Conservation (phyloP, 2,329 filamentous ascomycete genomes). For the Apiospora aurea region DNA sequence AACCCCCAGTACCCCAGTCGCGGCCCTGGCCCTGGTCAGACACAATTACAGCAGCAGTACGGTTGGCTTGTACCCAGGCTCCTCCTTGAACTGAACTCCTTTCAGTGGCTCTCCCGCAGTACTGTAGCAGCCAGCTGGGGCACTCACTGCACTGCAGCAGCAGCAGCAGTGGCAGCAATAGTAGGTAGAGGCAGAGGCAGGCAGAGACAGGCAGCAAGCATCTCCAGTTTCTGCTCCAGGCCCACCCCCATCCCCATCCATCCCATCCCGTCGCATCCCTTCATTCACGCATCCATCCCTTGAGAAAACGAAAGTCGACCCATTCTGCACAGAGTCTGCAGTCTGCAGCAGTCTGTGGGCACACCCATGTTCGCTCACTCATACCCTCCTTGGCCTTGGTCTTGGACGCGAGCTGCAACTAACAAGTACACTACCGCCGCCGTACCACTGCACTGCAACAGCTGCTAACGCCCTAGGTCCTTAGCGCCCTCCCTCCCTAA, state of each 20-base stretch:
- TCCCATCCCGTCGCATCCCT: conserved; percentile 2
- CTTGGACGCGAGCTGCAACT: conserved; percentile 19
- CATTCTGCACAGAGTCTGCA: neutral
- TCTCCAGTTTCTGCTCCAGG: conserved; percentile 9
- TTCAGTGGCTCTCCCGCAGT: neutral
- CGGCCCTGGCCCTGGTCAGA: conserved; percentile 5
- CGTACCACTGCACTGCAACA: conserved; percentile 18
- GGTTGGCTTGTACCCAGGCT: neutral
- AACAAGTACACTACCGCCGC: conserved; percentile 19
- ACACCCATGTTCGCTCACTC: conserved; percentile 16
- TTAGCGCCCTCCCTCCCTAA: conserved; percentile 14
- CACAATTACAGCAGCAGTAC: neutral
- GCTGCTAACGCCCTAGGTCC: conserved; percentile 4
- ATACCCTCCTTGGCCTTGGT: conserved; percentile 10
- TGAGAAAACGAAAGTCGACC: conserved; percentile 11
- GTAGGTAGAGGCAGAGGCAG: neutral
- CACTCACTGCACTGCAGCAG: neutral
- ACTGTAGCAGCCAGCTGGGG: neutral
- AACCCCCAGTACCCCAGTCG: neutral
- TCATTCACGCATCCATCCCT: neutral
- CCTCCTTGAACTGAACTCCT: neutral
- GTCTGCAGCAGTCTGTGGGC: neutral
- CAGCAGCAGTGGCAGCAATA: neutral
- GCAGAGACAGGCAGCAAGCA: neutral
- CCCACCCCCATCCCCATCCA: conserved; percentile 1